These are phyloP conservation scores for Thielaviopsis populi DNA, from an alignment of 2,329 filamentous ascomycete species.

Conservation along the genomic window DNA sequence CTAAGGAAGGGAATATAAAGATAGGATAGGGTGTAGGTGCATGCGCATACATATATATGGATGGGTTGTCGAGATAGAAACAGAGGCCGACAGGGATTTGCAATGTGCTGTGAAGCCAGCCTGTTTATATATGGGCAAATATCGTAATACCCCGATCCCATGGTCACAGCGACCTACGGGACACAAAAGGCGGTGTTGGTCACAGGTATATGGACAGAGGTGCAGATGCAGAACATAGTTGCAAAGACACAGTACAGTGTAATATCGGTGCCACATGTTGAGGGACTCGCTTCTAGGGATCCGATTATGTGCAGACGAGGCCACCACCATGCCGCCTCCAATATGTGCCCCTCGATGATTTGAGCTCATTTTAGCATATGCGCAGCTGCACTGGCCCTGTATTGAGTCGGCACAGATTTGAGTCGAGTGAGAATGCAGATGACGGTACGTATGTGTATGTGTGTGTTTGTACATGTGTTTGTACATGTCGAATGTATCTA, in stretches of 20 bases:
- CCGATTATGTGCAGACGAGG: background rate
- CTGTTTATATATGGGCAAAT: background rate
- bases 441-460: background rate
- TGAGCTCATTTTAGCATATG: background rate
- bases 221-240: background rate
- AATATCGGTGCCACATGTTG: background rate
- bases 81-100: background rate
- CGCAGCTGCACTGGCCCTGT: background rate
- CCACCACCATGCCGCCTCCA: background rate
- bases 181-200: constrained; percentile 3
- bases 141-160: background rate
- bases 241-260: background rate
- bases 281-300: background rate
- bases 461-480: background rate
- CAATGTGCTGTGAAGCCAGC: background rate
- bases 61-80: background rate
- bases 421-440: background rate
- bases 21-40: background rate
- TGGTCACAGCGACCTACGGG: background rate
- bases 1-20: background rate
- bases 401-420: background rate
- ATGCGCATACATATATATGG: background rate
- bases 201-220: background rate
- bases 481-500: background rate
- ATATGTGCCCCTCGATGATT: background rate